These are phyloP conservation scores for Chrysanthemum seticuspe DNA, from an alignment of 129 eudicot species.

Conservation along the genomic window DNA sequence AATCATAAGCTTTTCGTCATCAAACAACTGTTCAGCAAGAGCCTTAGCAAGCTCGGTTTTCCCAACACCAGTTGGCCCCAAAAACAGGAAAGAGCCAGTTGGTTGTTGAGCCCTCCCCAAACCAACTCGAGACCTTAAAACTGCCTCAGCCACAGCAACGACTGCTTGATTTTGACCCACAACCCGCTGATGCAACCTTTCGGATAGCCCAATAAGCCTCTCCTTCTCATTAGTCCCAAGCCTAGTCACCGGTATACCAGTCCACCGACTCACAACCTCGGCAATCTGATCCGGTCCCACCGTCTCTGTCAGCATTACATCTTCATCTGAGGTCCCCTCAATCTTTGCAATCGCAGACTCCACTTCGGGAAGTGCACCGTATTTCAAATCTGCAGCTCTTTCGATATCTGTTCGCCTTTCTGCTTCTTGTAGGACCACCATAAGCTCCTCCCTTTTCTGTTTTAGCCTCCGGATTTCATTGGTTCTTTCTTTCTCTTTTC, in stretches of 20 bases:
- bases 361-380: slow-evolving; percentile 86
- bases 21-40: slow-evolving; percentile 10
- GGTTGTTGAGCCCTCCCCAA: too few species aligned
- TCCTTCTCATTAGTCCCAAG: slow-evolving; percentile 87
- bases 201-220: slow-evolving; percentile 73
- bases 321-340: slow-evolving; percentile 58
- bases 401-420: slow-evolving; percentile 89
- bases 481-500: slow-evolving; percentile 74
- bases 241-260: slow-evolving; percentile 93
- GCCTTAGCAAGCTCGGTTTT: too few species aligned
- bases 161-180: slow-evolving; percentile 49
- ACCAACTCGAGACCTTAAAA: too few species aligned
- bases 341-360: slow-evolving; percentile 71
- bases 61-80: too few species aligned
- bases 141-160: too few species aligned
- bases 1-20: slow-evolving; percentile 77
- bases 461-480: slow-evolving; percentile 83
- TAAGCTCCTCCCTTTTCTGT: slow-evolving; percentile 76
- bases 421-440: slow-evolving; percentile 68
- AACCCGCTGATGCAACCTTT: slow-evolving; percentile 76
- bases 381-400: slow-evolving; percentile 88
- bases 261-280: slow-evolving; percentile 98
- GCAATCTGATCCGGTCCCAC: slow-evolving; percentile 98
- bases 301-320: slow-evolving; percentile 69
- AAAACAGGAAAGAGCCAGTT: too few species aligned